A percentile compares a stretch with the other conserved stretches of the same genome.
Evolutionary conservation across 2,329 filamentous ascomycete genomes (phyloP).

Genomic region (Monilinia fructicola): DNA sequence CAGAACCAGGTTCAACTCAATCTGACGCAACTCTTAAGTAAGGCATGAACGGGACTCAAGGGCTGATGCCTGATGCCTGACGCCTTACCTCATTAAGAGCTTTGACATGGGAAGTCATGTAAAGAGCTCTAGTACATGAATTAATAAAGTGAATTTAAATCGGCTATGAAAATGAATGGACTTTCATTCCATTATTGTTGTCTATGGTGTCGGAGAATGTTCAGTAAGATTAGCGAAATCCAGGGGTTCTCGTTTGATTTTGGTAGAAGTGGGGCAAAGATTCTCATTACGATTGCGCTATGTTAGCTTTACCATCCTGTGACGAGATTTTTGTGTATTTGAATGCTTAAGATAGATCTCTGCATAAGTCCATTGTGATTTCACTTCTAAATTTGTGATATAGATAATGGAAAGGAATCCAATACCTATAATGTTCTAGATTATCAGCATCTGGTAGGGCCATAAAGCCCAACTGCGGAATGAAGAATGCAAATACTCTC

Average conservation of each 20-base stretch:
- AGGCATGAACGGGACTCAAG: background rate
- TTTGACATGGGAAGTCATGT: background rate
- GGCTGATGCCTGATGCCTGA: background rate
- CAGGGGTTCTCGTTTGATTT: conserved; percentile 6
- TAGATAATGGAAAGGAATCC: too few relatives aligned
- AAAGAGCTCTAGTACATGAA: background rate
- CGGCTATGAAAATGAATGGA: fast-evolving
- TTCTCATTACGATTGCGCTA: too few relatives aligned
- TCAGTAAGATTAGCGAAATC: background rate
- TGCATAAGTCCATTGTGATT: too few relatives aligned
- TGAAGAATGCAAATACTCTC: too few relatives aligned
- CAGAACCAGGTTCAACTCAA: background rate
- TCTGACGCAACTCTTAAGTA: background rate
- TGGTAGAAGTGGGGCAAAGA: background rate
- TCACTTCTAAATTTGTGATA: too few relatives aligned
- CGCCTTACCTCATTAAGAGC: background rate
- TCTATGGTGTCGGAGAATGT: background rate
- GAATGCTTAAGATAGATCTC: too few relatives aligned
- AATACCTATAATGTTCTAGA: too few relatives aligned
- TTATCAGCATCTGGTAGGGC: too few relatives aligned
- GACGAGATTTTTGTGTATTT: too few relatives aligned
- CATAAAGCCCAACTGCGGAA: too few relatives aligned
- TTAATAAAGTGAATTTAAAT: background rate
- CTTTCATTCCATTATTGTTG: background rate
- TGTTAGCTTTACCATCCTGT: too few relatives aligned